Evolutionary conservation across 2,329 filamentous ascomycete species (phyloP).

Genomic region (Coniochaeta sp.): DNA sequence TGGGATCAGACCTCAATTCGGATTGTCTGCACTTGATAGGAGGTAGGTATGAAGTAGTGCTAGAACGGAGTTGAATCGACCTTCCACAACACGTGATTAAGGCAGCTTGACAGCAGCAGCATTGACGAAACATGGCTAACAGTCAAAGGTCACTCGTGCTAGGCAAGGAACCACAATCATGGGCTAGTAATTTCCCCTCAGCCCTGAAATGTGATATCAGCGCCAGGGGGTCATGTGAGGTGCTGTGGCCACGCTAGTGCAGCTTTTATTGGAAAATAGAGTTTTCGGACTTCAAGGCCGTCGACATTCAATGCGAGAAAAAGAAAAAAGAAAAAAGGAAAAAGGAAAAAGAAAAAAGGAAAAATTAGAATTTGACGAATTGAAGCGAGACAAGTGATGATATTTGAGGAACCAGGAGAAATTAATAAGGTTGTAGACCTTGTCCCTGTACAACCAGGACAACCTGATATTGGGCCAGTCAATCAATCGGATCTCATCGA

Average conservation of each 20-base stretch:
- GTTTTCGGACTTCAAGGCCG: too few relatives aligned
- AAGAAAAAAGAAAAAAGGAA: too few relatives aligned
- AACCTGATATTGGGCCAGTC: background rate
- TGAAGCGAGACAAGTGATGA: background rate
- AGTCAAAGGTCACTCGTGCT: background rate
- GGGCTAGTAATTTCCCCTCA: background rate
- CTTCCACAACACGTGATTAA: too few relatives aligned
- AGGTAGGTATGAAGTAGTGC: too few relatives aligned
- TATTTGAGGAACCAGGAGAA: constrained; percentile 1
- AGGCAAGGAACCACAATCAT: background rate
- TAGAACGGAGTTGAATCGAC: too few relatives aligned
- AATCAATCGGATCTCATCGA: background rate
- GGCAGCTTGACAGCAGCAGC: background rate
- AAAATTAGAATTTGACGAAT: background rate
- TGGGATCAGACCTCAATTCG: background rate
- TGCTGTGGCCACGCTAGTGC: too few relatives aligned
- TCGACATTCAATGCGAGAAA: too few relatives aligned
- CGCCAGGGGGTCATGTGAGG: too few relatives aligned
- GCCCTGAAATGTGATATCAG: background rate
- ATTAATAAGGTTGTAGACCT: constrained; percentile 2
- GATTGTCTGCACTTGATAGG: background rate
- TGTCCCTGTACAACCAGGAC: background rate
- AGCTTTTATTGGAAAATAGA: too few relatives aligned
- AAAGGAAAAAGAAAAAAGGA: too few relatives aligned
- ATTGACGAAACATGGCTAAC: background rate